Conservation (phyloP, 495 filamentous ascomycete species). For the Mytilinidion resinicola region DNA sequence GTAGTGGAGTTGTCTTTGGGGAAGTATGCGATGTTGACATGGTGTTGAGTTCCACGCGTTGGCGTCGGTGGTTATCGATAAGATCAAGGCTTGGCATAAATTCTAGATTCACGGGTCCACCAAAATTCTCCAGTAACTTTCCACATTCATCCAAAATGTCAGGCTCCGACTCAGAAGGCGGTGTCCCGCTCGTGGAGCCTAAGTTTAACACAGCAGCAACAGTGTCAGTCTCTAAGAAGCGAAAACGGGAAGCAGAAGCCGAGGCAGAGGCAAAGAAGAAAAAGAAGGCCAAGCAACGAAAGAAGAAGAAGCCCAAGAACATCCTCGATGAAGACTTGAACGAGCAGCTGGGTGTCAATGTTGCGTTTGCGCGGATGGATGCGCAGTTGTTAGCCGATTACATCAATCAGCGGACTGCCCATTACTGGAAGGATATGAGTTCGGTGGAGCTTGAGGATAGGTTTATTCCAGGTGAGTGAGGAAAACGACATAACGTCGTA, state of each 20-base stretch:
- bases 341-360: constrained; percentile 64
- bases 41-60: neutral
- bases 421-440: constrained; percentile 65
- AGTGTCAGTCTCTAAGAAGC: constrained; percentile 25
- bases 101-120: neutral
- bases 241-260: constrained; percentile 27
- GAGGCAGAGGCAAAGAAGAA: constrained; percentile 14
- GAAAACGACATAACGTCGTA: constrained; percentile 37
- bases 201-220: constrained; percentile 3
- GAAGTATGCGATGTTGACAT: constrained; percentile 2
- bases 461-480: constrained; percentile 65
- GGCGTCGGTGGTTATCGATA: constrained; percentile 4
- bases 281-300: constrained; percentile 48
- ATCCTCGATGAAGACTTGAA: constrained; percentile 54
- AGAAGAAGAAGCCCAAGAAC: constrained; percentile 48
- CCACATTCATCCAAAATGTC: constrained; percentile 27
- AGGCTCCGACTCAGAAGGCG: constrained; percentile 26
- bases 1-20: too few relatives aligned
- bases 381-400: constrained; percentile 77
- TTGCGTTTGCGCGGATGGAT: constrained; percentile 75
- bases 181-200: constrained; percentile 28
- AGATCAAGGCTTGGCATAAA: constrained; percentile 4
- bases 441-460: constrained; percentile 75
- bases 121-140: neutral
- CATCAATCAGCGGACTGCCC: constrained; percentile 66